Evolutionary conservation across 2,329 filamentous ascomycete species (phyloP), one percentile per base, ranked within the genome.

Genomic region (Fusarium veterinarium): DNA sequence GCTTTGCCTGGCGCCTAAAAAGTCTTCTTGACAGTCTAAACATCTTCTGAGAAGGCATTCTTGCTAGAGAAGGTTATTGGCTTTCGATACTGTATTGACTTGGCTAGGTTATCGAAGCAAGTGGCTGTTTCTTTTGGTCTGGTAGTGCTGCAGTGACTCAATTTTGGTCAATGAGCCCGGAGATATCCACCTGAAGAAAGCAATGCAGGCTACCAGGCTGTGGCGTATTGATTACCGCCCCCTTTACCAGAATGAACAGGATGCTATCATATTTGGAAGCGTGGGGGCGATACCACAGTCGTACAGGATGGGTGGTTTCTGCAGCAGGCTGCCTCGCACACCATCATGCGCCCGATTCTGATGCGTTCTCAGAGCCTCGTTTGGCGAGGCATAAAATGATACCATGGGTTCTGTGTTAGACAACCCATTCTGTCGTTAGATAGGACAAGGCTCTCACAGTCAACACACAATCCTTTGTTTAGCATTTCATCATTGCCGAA

Each of bases 1-100:
- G 25, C 33, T 20, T 30, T 5, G 0, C 0, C 6, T 25, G 1
- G 51, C 20, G 35, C 13, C 23, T 44, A 44, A n/a, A 12, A 11
- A n/a, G 20, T 13, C 12, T 13, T 13, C 13, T 41, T 7, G 20
- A 20, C 20, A 3, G 1, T 12, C 16, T 8, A 41, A 20, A 41
- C 8, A 12, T 41, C 13, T 16, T 16, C 13, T 33, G 33, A 16
- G 13, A 16, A 33, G 13, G 33, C 13, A 33, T 33, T 33, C 20
- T 4, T 41, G 38, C 17, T 41, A 20, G 1, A 13, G 19, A n/a
- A 13, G 17, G 12, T 3, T n/a, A 7, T 17, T 37, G 16, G 9
- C 8, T 37, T 41, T 23, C n/a, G 5, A 41, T 23, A 5, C 13
- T 16, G n/a, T 10, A 23, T 16, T 8, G 40, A 41, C n/a, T 41